Percentiles rank a stretch among this genome's conserved stretches.
These are phyloP conservation scores for Termitomyces sp. DNA, from an alignment of 768 basidiomycete genomes.

Conservation along the genomic window DNA sequence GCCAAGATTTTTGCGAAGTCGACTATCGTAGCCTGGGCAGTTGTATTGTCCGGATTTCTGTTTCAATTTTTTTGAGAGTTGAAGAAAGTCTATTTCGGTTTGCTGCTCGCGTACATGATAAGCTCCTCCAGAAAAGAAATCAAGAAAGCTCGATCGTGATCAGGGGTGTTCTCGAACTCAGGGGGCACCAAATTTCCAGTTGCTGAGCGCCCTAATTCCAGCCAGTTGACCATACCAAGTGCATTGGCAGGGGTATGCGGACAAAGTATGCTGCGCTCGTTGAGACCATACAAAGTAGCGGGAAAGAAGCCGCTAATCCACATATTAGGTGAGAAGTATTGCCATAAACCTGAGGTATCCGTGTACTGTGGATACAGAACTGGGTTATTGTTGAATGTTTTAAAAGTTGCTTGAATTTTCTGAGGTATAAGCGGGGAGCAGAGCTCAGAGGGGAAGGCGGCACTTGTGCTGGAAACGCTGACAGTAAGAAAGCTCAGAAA, in stretches of 20 bases:
- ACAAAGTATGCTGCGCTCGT: constrained; percentile 47
- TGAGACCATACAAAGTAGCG: constrained; percentile 50
- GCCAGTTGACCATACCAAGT: constrained; percentile 46
- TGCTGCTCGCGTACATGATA: constrained; percentile 37
- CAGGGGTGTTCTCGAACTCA: constrained; percentile 40
- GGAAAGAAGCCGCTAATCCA: constrained; percentile 74
- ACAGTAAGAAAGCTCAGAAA: background rate
- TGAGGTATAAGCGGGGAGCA: constrained; percentile 52
- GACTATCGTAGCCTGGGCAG: constrained; percentile 50
- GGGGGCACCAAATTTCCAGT: constrained; percentile 47
- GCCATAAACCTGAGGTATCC: constrained; percentile 40
- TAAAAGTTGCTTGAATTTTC: constrained; percentile 49
- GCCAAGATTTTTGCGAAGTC: constrained; percentile 54
- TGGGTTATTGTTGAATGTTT: constrained; percentile 30
- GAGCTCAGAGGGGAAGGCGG: constrained; percentile 26
- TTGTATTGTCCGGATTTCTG: constrained; percentile 53
- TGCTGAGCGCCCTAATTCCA: constrained; percentile 44
- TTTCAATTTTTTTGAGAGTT: background rate
- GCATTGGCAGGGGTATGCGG: constrained; percentile 29
- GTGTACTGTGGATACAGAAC: constrained; percentile 43
- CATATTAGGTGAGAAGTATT: constrained; percentile 44
- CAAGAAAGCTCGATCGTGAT: constrained; percentile 69
- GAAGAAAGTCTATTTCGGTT: background rate
- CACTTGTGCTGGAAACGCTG: background rate
- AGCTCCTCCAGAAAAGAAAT: constrained; percentile 64